A percentile compares a stretch with the other conserved stretches of the same genome.
Evolutionary conservation across 2,329 filamentous ascomycete species (phyloP).

Genomic region (Ascochyta koolunga): DNA sequence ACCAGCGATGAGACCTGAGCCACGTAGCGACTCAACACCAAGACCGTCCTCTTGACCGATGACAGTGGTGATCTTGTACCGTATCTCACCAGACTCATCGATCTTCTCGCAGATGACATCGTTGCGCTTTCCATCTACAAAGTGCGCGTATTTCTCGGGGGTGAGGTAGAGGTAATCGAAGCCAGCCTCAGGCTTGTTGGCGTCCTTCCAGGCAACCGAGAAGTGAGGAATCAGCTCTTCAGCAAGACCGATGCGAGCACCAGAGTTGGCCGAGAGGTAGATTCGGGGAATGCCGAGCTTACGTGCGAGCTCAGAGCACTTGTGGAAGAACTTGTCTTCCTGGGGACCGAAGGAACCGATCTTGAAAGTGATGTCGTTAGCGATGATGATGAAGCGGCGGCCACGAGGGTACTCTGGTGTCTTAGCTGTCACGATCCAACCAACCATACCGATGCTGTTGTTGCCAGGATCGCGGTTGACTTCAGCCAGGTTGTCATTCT

Average conservation of each 20-base stretch:
- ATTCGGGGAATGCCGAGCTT: slow-evolving; percentile 95
- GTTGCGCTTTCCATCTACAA: slow-evolving; percentile 76
- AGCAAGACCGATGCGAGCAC: slow-evolving; percentile 94
- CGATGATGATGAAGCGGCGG: slow-evolving; percentile 91
- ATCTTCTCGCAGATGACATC: slow-evolving; percentile 89
- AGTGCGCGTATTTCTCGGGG: slow-evolving; percentile 81
- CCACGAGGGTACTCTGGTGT: slow-evolving; percentile 95
- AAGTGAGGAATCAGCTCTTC: slow-evolving; percentile 97
- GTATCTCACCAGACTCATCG: slow-evolving; percentile 83
- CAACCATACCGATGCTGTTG: slow-evolving; percentile 97
- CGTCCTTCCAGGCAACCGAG: slow-evolving; percentile 94
- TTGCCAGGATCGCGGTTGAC: slow-evolving; percentile 94
- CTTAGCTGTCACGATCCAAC: slow-evolving; percentile 92
- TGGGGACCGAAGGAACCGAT: slow-evolving; percentile 96
- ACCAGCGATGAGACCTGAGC: slow-evolving; percentile 97
- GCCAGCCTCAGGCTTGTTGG: slow-evolving; percentile 77
- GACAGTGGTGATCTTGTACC: slow-evolving; percentile 92
- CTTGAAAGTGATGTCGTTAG: slow-evolving; percentile 99
- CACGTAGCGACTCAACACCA: slow-evolving; percentile 95
- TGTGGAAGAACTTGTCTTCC: slow-evolving; percentile 98
- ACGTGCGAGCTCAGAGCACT: slow-evolving; percentile 95
- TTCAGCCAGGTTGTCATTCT: slow-evolving; percentile 88
- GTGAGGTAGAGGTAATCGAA: slow-evolving; percentile 98
- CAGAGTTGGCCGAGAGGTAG: slow-evolving; percentile 98
- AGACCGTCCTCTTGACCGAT: slow-evolving; percentile 93